phyloP scores from a whole-genome alignment of 176 grass and related monocot species.

The Panicum miliaceum region DNA sequence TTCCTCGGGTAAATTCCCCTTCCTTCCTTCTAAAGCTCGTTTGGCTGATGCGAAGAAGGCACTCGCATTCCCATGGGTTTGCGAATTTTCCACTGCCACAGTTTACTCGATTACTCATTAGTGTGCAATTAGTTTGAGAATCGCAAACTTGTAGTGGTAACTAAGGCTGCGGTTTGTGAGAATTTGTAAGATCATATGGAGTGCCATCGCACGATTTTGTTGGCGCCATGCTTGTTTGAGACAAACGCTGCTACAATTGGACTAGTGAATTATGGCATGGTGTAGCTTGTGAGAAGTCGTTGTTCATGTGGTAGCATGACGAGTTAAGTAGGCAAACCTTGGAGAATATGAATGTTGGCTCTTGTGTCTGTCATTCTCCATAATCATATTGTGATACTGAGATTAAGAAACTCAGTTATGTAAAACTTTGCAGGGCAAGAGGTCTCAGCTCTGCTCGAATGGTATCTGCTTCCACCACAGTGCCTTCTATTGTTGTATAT shows the following conservation, averaged over 20 bases:
- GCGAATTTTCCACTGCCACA: neutral
- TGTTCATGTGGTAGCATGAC: neutral
- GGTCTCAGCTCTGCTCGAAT: slow-evolving; percentile 64
- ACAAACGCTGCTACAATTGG: neutral
- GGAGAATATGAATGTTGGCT: slow-evolving; percentile 21
- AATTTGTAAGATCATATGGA: neutral
- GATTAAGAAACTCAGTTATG: neutral
- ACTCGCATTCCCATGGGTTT: neutral
- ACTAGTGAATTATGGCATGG: neutral
- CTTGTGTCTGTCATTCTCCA: neutral
- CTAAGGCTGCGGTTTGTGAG: neutral
- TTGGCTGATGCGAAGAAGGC: slow-evolving; percentile 3
- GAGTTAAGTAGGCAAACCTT: neutral
- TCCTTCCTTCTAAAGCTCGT: neutral
- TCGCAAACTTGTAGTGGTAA: neutral
- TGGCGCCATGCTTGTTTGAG: neutral
- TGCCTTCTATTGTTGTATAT: slow-evolving; percentile 92
- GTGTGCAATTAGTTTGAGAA: neutral
- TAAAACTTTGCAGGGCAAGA: slow-evolving; percentile 45
- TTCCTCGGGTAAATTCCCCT: slow-evolving; percentile 46
- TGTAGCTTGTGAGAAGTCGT: neutral
- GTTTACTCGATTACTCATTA: neutral
- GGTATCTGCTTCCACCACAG: slow-evolving; percentile 63
- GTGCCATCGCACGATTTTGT: neutral
- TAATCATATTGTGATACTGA: neutral